Percentiles rank a stretch among this genome's conserved stretches.
Conservation (phyloP, 2,329 filamentous ascomycete species). For the Trichoderma atrobrunneum region DNA sequence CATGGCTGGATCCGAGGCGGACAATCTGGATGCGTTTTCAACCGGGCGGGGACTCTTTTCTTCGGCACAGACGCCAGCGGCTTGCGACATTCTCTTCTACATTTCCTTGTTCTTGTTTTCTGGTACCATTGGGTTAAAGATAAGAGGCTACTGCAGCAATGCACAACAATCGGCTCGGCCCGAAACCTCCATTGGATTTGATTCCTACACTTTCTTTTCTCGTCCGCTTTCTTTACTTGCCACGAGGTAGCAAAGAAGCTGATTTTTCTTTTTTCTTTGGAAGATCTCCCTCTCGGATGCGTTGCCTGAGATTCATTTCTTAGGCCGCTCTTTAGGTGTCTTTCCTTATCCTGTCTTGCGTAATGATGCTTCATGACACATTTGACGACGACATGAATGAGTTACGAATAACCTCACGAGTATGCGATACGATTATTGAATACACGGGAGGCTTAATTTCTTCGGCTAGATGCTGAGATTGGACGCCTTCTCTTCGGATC, state of each 20-base stretch:
- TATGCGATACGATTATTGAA: conserved; percentile 33
- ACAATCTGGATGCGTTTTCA: conserved; percentile 53
- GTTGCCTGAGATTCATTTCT: neutral
- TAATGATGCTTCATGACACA: conserved; percentile 44
- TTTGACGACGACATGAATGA: conserved; percentile 40
- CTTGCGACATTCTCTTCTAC: conserved; percentile 37
- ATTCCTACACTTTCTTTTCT: conserved; percentile 33
- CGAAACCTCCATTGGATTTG: conserved; percentile 45
- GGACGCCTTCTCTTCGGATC: conserved; percentile 29
- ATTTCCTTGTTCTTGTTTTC: conserved; percentile 28
- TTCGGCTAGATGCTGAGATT: conserved; percentile 35
- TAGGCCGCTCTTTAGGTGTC: conserved; percentile 38
- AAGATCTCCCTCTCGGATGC: conserved; percentile 25
- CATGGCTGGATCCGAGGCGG: conserved; percentile 55
- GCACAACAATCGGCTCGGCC: conserved; percentile 51
- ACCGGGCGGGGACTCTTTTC: conserved; percentile 44
- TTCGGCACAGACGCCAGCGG: conserved; percentile 40
- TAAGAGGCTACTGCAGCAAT: conserved; percentile 65
- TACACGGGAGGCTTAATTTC: conserved; percentile 28
- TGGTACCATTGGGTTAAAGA: conserved; percentile 38
- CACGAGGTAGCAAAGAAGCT: conserved; percentile 34
- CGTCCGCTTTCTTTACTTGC: conserved; percentile 30
- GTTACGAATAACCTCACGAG: conserved; percentile 24
- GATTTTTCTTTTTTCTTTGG: conserved; percentile 14
- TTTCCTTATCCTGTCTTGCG: conserved; percentile 44